A percentile compares a stretch with the other conserved stretches of the same genome.
Conservation (phyloP, 1,284 basidiomycete species). For the Cutaneotrichosporon curvatum region DNA sequence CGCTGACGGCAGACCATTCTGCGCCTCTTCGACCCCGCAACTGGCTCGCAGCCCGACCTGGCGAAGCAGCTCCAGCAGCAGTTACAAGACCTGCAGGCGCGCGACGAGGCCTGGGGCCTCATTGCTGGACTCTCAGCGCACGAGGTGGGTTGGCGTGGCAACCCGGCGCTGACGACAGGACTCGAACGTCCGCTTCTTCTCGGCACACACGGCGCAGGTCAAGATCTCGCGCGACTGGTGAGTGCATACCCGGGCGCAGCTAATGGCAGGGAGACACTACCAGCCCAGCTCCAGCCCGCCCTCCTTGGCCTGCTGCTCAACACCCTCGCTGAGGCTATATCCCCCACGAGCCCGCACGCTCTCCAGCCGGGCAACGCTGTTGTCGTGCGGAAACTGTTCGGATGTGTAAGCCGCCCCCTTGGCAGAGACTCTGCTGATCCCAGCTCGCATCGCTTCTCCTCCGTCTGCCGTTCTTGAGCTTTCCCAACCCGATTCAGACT, state of each 20-base stretch:
- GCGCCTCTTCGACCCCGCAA: conserved; percentile 35
- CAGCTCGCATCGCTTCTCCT: conserved; percentile 40
- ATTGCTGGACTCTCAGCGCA: conserved; percentile 40
- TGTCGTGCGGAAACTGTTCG: conserved; percentile 75
- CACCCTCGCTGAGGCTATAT: conserved; percentile 32
- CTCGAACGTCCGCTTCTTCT: conserved; percentile 80
- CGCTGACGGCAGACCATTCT: conserved; percentile 31
- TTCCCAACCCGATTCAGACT: conserved; percentile 34
- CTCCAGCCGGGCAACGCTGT: conserved; percentile 47
- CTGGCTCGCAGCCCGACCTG: conserved; percentile 29
- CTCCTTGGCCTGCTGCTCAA: conserved; percentile 38
- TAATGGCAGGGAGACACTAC: conserved; percentile 40
- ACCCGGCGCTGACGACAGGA: conserved; percentile 44
- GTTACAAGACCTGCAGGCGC: conserved; percentile 39
- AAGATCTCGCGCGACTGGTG: conserved; percentile 86
- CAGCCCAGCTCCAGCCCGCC: conserved; percentile 33
- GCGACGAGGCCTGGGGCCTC: conserved; percentile 44
- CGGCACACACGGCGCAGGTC: conserved; percentile 80
- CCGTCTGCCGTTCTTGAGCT: conserved; percentile 35
- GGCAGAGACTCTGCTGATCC: conserved; percentile 2
- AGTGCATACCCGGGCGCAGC: conserved; percentile 24
- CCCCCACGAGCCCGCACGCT: conserved; percentile 28
- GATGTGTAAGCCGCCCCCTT: conserved; percentile 68
- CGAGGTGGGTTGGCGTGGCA: conserved; percentile 24
- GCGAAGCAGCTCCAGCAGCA: conserved; percentile 41